A percentile compares a stretch with the other conserved stretches of the same genome.
Conservation (phyloP, 2,329 filamentous ascomycete species). For the Aureobasidium melanogenum region DNA sequence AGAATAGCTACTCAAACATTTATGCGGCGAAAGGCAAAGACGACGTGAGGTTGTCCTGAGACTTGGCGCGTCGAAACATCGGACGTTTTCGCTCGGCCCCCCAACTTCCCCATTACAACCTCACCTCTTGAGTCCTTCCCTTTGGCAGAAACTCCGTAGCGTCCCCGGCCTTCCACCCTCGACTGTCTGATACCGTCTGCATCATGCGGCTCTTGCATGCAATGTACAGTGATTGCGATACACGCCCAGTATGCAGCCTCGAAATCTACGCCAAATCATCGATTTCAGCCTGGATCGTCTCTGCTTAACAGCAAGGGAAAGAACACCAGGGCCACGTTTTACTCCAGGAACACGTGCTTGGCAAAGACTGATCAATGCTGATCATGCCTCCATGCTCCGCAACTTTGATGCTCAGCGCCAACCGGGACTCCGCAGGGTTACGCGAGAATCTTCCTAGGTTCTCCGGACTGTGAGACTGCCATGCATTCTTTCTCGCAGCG, state of each 20-base stretch:
- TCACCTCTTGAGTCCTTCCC: conserved; percentile 3
- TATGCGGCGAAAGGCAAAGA: background rate
- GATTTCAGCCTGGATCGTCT: background rate
- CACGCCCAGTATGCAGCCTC: background rate
- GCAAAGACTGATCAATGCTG: background rate
- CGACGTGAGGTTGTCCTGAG: background rate
- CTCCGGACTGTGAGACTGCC: background rate
- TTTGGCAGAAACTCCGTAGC: conserved; percentile 9
- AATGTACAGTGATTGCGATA: background rate
- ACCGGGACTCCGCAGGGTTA: background rate
- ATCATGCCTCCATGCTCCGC: background rate
- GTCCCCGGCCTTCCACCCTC: background rate
- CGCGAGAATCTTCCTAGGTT: background rate
- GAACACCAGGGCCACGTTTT: background rate
- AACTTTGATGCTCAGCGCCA: background rate
- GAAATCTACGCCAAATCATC: background rate
- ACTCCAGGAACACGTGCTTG: conserved; percentile 1
- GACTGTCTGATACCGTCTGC: background rate
- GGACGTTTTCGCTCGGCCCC: conserved; percentile 8
- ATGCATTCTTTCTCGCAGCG: background rate
- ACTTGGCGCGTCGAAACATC: conserved; percentile 7
- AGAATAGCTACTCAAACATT: background rate
- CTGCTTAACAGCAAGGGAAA: background rate
- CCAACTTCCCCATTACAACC: conserved; percentile 3
- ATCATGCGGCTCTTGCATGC: conserved; percentile 10